Evolutionary conservation across 768 basidiomycete species (phyloP), one percentile per base, ranked within the genome.

Genomic region (Thelephora ganbajun): DNA sequence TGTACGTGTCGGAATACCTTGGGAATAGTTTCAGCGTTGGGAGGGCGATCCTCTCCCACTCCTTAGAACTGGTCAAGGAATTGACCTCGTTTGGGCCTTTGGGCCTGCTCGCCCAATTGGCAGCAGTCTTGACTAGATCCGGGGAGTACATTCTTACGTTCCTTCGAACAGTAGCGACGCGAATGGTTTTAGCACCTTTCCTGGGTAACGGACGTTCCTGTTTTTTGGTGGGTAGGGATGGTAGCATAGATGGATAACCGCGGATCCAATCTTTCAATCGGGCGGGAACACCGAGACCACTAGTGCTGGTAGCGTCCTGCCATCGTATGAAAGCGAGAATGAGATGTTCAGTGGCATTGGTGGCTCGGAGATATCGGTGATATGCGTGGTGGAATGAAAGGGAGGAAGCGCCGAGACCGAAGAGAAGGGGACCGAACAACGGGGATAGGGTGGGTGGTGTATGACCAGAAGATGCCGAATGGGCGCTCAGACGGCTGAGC

Each of bases 181-280:
- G 75, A n/a, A 86, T 70, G 0, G 83, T 80, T 36, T 82, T 74
- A 1, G 81, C 82, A 0, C 89, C 91, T 18, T 77, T 74, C 20
- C 92, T 73, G 0, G 87, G 75, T 50, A 80, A 76, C 0, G 77
- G 76, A 13, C 70, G 74, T 3, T 67, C 65, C 23, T 71, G 64
- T 43, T 65, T 65, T 53, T 72, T 70, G 46, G 64, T 73, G 16
- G 39, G 39, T 33, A 85, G 70, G 43, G 69, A 66, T 1, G 86
- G 76, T 3, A 94, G 67, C 74, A 81, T 88, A 7, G 78, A 61
- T 0, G 91, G 90, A 58, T 97, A 96, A 2, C 86, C 86, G 50
- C 83, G 76, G 52, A 94, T 84, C 88, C 90, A 93, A 54, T 87
- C 81, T 56, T 85, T 83, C 51, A 96, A 78, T n/a, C 87, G 78